Conservation (phyloP, 2,329 filamentous ascomycete species). For the Microdochium trichocladiopsis region DNA sequence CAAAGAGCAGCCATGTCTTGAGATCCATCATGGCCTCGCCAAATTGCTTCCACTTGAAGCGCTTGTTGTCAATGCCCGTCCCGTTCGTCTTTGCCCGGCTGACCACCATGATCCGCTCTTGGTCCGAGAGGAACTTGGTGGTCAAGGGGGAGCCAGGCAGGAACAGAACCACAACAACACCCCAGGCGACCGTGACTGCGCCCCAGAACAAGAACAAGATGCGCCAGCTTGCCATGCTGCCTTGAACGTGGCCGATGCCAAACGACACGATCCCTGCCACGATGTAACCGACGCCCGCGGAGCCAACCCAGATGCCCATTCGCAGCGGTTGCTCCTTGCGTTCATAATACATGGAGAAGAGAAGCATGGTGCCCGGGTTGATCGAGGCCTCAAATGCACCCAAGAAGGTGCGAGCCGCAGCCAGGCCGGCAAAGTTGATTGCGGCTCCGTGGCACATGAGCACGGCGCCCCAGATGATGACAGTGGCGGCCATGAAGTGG, state of each 20-base stretch:
- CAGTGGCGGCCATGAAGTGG: conserved; percentile 7
- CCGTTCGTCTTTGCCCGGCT: conserved; percentile 17
- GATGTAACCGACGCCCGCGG: conserved; percentile 20
- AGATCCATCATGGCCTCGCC: conserved; percentile 17
- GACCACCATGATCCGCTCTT: conserved; percentile 10
- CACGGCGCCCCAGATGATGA: conserved; percentile 5
- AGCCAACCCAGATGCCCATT: conserved; percentile 23
- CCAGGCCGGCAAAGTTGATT: conserved; percentile 13
- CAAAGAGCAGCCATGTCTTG: conserved; percentile 18
- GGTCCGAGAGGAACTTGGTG: conserved; percentile 24
- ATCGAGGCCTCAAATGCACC: conserved; percentile 19
- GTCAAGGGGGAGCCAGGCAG: conserved; percentile 27
- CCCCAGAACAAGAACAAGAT: conserved; percentile 7
- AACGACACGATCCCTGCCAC: conserved; percentile 19
- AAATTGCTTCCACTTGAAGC: conserved; percentile 23
- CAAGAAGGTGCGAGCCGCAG: conserved; percentile 19
- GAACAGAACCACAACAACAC: conserved; percentile 10
- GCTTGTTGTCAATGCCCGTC: conserved; percentile 31
- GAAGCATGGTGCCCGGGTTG: conserved; percentile 26
- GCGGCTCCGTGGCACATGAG: conserved; percentile 6
- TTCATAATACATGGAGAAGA: conserved; percentile 29
- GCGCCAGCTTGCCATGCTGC: conserved; percentile 20
- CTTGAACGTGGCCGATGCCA: conserved; percentile 21
- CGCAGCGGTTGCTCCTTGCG: conserved; percentile 27
- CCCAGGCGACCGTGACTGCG: conserved; percentile 9